These are phyloP conservation scores for Populus euphratica DNA, from an alignment of 345 rosid species.

Conservation along the genomic window DNA sequence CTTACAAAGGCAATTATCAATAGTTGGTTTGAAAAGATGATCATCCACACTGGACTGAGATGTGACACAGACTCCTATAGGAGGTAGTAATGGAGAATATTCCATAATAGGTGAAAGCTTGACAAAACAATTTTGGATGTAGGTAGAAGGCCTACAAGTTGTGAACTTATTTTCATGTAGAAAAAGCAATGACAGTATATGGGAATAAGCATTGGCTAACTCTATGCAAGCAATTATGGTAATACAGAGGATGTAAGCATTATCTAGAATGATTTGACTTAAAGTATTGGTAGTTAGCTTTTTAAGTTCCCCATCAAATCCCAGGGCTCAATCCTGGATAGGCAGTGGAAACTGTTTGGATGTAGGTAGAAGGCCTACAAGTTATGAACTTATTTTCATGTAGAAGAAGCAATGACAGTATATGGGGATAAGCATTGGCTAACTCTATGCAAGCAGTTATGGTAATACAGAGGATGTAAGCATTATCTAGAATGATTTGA, in stretches of 20 bases:
- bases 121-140: too few relatives aligned
- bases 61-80: too few relatives aligned
- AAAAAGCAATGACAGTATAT: neutral
- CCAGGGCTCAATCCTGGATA: neutral
- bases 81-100: too few relatives aligned
- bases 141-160: too few relatives aligned
- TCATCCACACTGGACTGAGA: too few relatives aligned
- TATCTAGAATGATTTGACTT: neutral
- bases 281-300: neutral
- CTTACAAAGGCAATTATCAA: too few relatives aligned
- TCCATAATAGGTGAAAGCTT: too few relatives aligned
- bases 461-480: neutral
- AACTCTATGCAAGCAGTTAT: neutral
- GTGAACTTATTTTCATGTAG: neutral
- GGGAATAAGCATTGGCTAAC: neutral
- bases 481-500: neutral
- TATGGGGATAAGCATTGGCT: neutral
- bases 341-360: too few relatives aligned
- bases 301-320: neutral
- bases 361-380: too few relatives aligned
- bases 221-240: neutral
- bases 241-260: neutral
- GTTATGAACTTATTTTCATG: neutral
- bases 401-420: neutral
- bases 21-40: too few relatives aligned